Evolutionary conservation across 2,329 filamentous ascomycete genomes (phyloP).

Genomic region (Penicillium janthinellum): DNA sequence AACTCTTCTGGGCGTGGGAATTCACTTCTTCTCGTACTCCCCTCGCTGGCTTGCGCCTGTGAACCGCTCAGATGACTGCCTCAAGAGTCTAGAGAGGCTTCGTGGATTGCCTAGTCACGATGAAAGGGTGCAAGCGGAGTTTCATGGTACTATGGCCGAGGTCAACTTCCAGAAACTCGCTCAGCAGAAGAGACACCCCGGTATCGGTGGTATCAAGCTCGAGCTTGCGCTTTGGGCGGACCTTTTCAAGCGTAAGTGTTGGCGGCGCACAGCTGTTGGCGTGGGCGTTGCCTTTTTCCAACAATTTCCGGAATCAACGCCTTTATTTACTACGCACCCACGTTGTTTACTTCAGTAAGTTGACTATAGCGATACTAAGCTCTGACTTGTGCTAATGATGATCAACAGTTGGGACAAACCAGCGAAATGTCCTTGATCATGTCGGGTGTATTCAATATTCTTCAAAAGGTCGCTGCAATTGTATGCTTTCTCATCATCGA

Average conservation of each 20-base stretch:
- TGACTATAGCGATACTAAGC: too few species aligned
- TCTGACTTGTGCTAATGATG: neutral
- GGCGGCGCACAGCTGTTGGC: slow-evolving; percentile 33
- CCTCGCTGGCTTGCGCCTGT: slow-evolving; percentile 50
- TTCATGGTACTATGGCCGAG: slow-evolving; percentile 54
- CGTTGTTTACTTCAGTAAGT: slow-evolving; percentile 40
- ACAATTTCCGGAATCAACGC: slow-evolving; percentile 49
- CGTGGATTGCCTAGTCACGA: slow-evolving; percentile 49
- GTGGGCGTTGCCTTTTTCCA: slow-evolving; percentile 49
- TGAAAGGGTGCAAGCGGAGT: slow-evolving; percentile 50
- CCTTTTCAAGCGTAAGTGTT: slow-evolving; percentile 47
- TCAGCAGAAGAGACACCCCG: slow-evolving; percentile 42
- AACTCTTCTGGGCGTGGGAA: slow-evolving; percentile 45
- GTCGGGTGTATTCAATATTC: slow-evolving; percentile 41
- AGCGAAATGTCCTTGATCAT: slow-evolving; percentile 33
- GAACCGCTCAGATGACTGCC: slow-evolving; percentile 43
- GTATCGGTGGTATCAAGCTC: slow-evolving; percentile 40
- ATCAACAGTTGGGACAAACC: slow-evolving; percentile 37
- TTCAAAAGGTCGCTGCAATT: slow-evolving; percentile 34
- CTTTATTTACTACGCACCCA: slow-evolving; percentile 53
- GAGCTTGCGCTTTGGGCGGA: slow-evolving; percentile 52
- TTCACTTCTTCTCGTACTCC: slow-evolving; percentile 49
- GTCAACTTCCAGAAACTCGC: slow-evolving; percentile 50
- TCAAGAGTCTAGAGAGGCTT: slow-evolving; percentile 41
- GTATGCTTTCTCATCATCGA: slow-evolving; percentile 34